These are phyloP conservation scores for Stromatinia cepivora DNA, from an alignment of 2,329 filamentous ascomycete species.

Conservation along the genomic window DNA sequence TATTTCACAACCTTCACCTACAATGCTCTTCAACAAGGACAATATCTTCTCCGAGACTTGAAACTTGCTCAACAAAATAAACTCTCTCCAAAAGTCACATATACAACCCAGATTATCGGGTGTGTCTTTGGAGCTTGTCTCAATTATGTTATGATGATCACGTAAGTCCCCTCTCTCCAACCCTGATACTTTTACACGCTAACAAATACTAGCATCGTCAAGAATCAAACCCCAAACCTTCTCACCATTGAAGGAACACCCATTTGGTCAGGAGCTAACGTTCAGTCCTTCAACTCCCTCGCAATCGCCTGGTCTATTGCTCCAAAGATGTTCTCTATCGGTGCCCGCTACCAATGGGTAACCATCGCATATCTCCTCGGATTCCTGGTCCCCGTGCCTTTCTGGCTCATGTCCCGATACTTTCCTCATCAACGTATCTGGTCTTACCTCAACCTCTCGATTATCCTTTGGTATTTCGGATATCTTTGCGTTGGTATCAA, in stretches of 20 bases:
- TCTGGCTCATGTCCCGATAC: constrained; percentile 55
- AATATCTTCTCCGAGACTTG: constrained; percentile 49
- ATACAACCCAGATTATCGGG: constrained; percentile 46
- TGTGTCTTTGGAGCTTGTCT: constrained; percentile 46
- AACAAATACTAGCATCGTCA: constrained; percentile 61
- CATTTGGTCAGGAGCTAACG: constrained; percentile 59
- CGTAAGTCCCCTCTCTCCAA: constrained; percentile 38
- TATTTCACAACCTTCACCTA: constrained; percentile 72
- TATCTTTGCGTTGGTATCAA: constrained; percentile 67
- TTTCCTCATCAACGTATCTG: constrained; percentile 59
- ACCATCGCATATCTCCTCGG: constrained; percentile 76
- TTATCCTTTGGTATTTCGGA: constrained; percentile 65
- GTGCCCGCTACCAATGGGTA: constrained; percentile 61
- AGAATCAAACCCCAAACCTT: constrained; percentile 63
- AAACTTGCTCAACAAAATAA: constrained; percentile 54
- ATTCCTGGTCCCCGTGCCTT: constrained; percentile 59
- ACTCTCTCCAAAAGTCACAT: constrained; percentile 42
- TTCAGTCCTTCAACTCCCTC: constrained; percentile 61
- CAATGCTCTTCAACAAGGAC: constrained; percentile 48
- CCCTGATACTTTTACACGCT: constrained; percentile 44
- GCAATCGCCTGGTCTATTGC: constrained; percentile 75
- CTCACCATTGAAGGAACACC: constrained; percentile 62
- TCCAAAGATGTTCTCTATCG: constrained; percentile 64
- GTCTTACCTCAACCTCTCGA: constrained; percentile 66
- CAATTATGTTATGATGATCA: constrained; percentile 62